Conservation (phyloP, 2,329 filamentous ascomycete genomes). For the Fusarium nurragi region DNA sequence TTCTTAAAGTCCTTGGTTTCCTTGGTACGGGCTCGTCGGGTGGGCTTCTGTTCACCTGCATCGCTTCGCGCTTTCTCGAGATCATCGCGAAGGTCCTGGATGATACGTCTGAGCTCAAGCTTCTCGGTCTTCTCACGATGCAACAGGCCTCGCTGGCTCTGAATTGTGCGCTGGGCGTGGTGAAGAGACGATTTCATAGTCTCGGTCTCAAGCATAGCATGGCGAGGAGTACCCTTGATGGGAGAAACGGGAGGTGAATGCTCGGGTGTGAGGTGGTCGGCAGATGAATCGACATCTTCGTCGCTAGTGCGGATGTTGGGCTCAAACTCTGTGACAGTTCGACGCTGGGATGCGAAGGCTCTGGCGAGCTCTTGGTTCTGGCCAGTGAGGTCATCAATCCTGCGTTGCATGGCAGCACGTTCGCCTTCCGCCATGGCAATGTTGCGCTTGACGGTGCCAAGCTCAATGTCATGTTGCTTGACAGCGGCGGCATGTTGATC, state of each 20-base stretch:
- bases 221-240: slow-evolving; percentile 88
- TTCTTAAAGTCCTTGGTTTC: slow-evolving; percentile 81
- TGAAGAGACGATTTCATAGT: slow-evolving; percentile 93
- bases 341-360: slow-evolving; percentile 79
- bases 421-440: slow-evolving; percentile 82
- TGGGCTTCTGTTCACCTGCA: slow-evolving; percentile 54
- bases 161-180: slow-evolving; percentile 95
- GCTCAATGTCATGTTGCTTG: slow-evolving; percentile 89
- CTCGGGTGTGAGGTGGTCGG: slow-evolving; percentile 80
- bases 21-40: slow-evolving; percentile 69
- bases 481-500: slow-evolving; percentile 81
- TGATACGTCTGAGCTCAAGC: slow-evolving; percentile 91
- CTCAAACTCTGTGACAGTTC: slow-evolving; percentile 72
- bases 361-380: slow-evolving; percentile 93
- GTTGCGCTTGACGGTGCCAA: slow-evolving; percentile 84
- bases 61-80: slow-evolving; percentile 76
- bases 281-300: slow-evolving; percentile 70
- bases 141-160: slow-evolving; percentile 92
- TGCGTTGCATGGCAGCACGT: slow-evolving; percentile 79
- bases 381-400: slow-evolving; percentile 84
- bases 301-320: slow-evolving; percentile 66
- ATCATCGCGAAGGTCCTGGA: slow-evolving; percentile 94
- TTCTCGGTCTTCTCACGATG: slow-evolving; percentile 99
- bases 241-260: slow-evolving; percentile 91
- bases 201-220: slow-evolving; percentile 92